Evolutionary conservation across 2,329 filamentous ascomycete genomes (phyloP), one percentile per base, ranked within the genome.

Genomic region (Alternaria novae-zelandiae): DNA sequence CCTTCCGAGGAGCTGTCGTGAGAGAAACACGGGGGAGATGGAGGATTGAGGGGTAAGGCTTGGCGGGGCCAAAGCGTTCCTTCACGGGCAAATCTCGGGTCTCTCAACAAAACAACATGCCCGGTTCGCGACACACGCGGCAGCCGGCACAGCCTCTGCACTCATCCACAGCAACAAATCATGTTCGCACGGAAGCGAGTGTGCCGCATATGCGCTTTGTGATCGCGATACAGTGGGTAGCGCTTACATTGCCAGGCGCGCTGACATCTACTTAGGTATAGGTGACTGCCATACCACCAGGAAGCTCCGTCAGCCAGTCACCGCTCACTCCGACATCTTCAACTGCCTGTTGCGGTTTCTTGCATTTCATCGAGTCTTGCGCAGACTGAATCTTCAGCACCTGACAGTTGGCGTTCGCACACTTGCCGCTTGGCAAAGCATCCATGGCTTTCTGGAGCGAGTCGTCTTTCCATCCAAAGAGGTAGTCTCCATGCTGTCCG

Each of bases 261-360:
- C 32, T 36, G 4, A n/a, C 32, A 36, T 15, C 32, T 36, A 36
- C 23, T 55, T 20, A 66, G 9, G 8, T 10, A 47, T 69, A 70
- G 12, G 59, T 72, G 4, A 77, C 66, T 4, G 59, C n/a, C 20
- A 66, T 66, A 46, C 72, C 74, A n/a, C 74, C 74, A 12, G 75
- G 75, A 57, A 78, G 70, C 58, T 76, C 65, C 15, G 69, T 69
- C 17, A 77, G 44, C 74, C 73, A 76, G n/a, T 54, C 50, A 23
- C 74, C 74, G 21, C 60, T 57, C 36, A 67, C 61, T 5, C 74
- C 74, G 57, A 86, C 83, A 10, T 81, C 65, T 75, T 86, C 85
- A 36, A 80, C 79, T 15, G 84, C 83, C 68, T 84, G 82, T 68
- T 86, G 83, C 30, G 79, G 47, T 61, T 76, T 77, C 64, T 69